Conservation (phyloP, 352 stramenopile species). For the Globisporangium yorkense region DNA sequence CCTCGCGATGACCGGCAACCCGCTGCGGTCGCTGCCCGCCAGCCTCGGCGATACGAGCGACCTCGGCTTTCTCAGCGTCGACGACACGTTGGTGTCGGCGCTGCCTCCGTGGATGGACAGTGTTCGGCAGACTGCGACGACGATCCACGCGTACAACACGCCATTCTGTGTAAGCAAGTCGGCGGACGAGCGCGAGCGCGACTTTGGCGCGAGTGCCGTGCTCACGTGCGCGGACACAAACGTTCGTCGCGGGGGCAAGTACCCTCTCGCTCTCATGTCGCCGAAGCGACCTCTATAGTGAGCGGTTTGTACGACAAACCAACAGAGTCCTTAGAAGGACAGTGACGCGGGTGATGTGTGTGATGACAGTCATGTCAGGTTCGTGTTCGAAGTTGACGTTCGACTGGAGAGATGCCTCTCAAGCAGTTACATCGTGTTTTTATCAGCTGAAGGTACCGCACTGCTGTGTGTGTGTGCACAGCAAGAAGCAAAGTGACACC, state of each 20-base stretch:
- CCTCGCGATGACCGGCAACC: slow-evolving; percentile 21
- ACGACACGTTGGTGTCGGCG: slow-evolving; percentile 17
- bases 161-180: slow-evolving; percentile 20
- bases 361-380: no score
- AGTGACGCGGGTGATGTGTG: no score
- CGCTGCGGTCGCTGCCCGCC: slow-evolving; percentile 17
- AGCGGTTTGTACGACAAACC: no score
- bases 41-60: slow-evolving; percentile 15
- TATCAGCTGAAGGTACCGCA: no score
- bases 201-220: slow-evolving; percentile 5
- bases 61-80: slow-evolving; percentile 31
- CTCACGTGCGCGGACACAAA: slow-evolving; percentile 19
- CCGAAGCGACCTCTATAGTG: slow-evolving; percentile 2
- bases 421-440: no score
- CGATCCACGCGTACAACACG: slow-evolving; percentile 20
- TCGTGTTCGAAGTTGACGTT: no score
- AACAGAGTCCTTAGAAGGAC: no score
- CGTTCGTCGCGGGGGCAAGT: slow-evolving; percentile 5
- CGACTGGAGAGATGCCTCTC: no score
- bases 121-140: slow-evolving; percentile 15
- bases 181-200: not conserved
- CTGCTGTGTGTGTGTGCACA: no score
- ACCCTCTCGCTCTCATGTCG: slow-evolving; percentile 11
- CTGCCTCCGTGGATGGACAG: slow-evolving; percentile 25
- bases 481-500: no score